Evolutionary conservation across 23 red algal genomes (phyloP).

Genomic region (Gracilaria vermiculophylla): DNA sequence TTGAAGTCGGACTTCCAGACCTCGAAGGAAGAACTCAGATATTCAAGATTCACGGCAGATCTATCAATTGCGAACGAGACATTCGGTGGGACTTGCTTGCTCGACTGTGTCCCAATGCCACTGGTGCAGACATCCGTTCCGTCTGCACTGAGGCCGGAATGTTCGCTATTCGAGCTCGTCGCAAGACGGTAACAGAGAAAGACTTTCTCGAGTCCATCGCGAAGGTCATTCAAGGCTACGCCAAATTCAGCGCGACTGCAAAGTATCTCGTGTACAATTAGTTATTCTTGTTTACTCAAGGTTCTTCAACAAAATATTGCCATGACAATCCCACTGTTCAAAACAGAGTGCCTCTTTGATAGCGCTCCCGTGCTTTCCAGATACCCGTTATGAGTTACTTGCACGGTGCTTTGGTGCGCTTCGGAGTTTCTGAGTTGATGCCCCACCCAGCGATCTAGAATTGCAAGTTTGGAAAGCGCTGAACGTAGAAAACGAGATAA

Average conservation of each 20-base stretch:
- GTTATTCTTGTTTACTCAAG: slow-evolving; percentile 22
- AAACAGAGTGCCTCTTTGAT: too few relatives aligned
- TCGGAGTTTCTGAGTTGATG: too few relatives aligned
- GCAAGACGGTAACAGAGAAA: slow-evolving; percentile 97
- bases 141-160: slow-evolving; percentile 99
- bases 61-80: slow-evolving; percentile 97
- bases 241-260: slow-evolving; percentile 91
- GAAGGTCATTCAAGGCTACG: slow-evolving; percentile 97
- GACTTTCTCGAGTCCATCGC: slow-evolving; percentile 98
- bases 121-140: slow-evolving; percentile 93
- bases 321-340: not conserved
- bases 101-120: slow-evolving; percentile 97
- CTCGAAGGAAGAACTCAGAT: slow-evolving; percentile 96
- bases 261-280: slow-evolving; percentile 98
- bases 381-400: not conserved
- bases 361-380: too few relatives aligned
- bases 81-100: slow-evolving; percentile 98
- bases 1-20: slow-evolving; percentile 97
- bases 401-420: not conserved
- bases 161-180: slow-evolving; percentile 95
- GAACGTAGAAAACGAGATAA: slow-evolving; percentile 77
- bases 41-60: slow-evolving; percentile 96
- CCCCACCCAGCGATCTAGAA: not conserved
- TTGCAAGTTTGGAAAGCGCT: slow-evolving; percentile 65
- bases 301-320: slow-evolving; percentile 8